Percentiles rank a stretch among this genome's conserved stretches.
phyloP scores from a whole-genome alignment of 2,329 filamentous ascomycete species.

The Trichophyton rubrum region DNA sequence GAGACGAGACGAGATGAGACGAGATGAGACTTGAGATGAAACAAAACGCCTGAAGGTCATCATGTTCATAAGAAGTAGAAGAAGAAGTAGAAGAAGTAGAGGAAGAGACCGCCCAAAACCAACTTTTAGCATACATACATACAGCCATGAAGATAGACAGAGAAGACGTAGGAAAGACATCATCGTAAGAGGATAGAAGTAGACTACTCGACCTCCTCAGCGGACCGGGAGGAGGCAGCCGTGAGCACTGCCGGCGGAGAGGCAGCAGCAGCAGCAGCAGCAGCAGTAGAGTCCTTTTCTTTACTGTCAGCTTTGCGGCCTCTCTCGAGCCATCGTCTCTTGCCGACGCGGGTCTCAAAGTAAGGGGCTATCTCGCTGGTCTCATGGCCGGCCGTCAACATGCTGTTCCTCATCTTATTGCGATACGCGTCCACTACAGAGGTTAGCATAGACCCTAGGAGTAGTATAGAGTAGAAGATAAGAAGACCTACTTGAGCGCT shows the following conservation, averaged over 20 bases:
- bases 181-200: slow-evolving; percentile 1
- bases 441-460: not conserved
- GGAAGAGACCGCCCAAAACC: no score
- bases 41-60: not conserved
- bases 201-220: slow-evolving; percentile 26
- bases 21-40: not conserved
- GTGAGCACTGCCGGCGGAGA: slow-evolving; percentile 15
- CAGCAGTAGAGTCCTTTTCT: slow-evolving; percentile 14
- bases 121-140: no score
- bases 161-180: not conserved
- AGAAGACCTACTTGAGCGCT: slow-evolving; percentile 79
- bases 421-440: slow-evolving; percentile 76
- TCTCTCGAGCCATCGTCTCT: slow-evolving; percentile 16
- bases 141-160: not conserved
- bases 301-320: not conserved
- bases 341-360: slow-evolving; percentile 59
- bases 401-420: slow-evolving; percentile 74
- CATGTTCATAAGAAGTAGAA: not conserved
- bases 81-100: not conserved
- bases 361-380: slow-evolving; percentile 62
- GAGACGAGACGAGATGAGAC: not conserved
- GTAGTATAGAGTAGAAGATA: not conserved
- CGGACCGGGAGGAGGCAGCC: slow-evolving; percentile 23
- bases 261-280: slow-evolving; percentile 8
- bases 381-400: slow-evolving; percentile 67